phyloP scores from a whole-genome alignment of 768 basidiomycete species.

The Heimioporus sp. region DNA sequence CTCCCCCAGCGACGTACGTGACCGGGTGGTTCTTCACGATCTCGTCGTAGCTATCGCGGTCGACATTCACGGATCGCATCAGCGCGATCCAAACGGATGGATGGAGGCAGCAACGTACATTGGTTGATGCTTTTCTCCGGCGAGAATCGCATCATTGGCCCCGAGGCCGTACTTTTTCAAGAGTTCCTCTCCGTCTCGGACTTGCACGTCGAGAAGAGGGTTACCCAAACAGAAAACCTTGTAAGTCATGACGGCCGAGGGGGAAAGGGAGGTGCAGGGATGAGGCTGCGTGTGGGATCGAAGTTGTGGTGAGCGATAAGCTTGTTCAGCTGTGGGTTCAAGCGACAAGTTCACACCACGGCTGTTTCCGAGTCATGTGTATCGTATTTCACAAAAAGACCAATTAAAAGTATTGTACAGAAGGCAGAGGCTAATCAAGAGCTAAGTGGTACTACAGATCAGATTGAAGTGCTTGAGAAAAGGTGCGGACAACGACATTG shows the following conservation, averaged over 20 bases:
- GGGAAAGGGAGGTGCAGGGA: constrained; percentile 1
- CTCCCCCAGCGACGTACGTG: constrained; percentile 95
- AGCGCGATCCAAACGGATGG: neutral
- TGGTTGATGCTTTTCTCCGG: constrained; percentile 81
- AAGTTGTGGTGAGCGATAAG: constrained; percentile 6
- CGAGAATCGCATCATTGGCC: constrained; percentile 94
- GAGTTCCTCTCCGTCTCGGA: constrained; percentile 78
- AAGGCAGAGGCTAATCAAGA: neutral
- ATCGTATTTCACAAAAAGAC: neutral
- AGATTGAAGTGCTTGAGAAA: constrained; percentile 14
- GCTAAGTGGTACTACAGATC: constrained; percentile 4
- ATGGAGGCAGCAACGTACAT: constrained; percentile 47
- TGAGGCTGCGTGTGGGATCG: constrained; percentile 2
- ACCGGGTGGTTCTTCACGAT: constrained; percentile 71
- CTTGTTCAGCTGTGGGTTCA: no score
- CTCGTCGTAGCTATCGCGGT: constrained; percentile 75
- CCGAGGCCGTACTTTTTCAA: constrained; percentile 89
- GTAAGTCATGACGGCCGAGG: constrained; percentile 47
- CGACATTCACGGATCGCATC: neutral
- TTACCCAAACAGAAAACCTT: constrained; percentile 90
- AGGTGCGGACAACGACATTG: constrained; percentile 10
- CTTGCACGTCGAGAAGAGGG: constrained; percentile 96
- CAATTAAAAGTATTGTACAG: neutral
- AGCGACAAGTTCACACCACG: no score
- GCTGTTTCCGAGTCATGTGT: neutral